Conservation (phyloP, 345 rosid species). For the Litchi chinensis region DNA sequence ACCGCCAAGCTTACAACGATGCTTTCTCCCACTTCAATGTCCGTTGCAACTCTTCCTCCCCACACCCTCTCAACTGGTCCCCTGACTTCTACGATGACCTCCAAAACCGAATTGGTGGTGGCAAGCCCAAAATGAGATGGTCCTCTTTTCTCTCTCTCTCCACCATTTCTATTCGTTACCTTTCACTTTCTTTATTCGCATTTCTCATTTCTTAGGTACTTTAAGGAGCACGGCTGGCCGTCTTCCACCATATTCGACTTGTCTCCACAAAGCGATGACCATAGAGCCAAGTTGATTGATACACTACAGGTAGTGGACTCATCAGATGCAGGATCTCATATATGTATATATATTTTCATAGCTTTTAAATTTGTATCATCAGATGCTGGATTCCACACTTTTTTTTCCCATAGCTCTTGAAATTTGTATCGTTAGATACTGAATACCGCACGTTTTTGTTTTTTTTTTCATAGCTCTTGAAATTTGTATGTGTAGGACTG, state of each 20-base stretch:
- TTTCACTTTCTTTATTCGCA: background rate
- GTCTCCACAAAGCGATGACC: slow-evolving; percentile 66
- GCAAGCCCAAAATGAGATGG: slow-evolving; percentile 99
- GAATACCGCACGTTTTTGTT: background rate
- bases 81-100: slow-evolving; percentile 76
- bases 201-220: slow-evolving; percentile 52
- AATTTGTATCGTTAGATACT: background rate
- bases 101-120: slow-evolving; percentile 88
- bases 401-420: background rate
- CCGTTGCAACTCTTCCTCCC: slow-evolving; percentile 54
- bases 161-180: background rate
- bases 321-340: too few relatives aligned
- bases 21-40: slow-evolving; percentile 87
- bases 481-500: slow-evolving; percentile 61
- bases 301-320: slow-evolving; percentile 63
- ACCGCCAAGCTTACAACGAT: slow-evolving; percentile 94
- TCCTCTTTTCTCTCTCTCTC: slow-evolving; percentile 3
- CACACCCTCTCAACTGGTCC: slow-evolving; percentile 65
- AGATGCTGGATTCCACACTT: background rate
- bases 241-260: slow-evolving; percentile 58
- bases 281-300: slow-evolving; percentile 73
- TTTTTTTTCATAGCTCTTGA: background rate
- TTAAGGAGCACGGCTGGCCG: slow-evolving; percentile 95
- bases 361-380: background rate
- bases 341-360: too few relatives aligned